Percentiles rank a stretch among this genome's conserved stretches.
These are phyloP conservation scores for Camellia oleifera DNA, from an alignment of 179 eudicot genomes.

Conservation along the genomic window DNA sequence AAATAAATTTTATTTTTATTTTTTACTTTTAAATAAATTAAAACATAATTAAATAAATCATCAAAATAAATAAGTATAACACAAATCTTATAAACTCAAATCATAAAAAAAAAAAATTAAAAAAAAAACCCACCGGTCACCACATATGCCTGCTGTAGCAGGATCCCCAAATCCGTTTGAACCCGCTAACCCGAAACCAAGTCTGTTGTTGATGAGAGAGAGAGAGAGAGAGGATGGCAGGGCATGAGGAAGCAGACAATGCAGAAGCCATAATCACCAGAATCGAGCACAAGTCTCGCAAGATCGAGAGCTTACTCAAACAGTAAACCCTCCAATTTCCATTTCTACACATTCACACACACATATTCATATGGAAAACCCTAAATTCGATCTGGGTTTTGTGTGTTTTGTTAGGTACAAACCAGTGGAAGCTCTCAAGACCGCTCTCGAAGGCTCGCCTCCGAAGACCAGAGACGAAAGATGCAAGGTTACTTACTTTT, in stretches of 20 bases:
- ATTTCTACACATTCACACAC: neutral
- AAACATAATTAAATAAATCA: too few species aligned
- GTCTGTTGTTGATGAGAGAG: neutral
- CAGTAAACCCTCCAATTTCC: conserved; percentile 41
- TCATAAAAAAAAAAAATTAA: too few species aligned
- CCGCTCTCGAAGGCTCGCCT: conserved; percentile 91
- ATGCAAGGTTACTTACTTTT: conserved; percentile 58
- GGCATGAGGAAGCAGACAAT: conserved; percentile 73
- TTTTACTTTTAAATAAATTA: too few species aligned
- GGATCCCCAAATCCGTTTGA: neutral
- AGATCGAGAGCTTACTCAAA: conserved; percentile 90
- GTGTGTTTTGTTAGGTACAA: conserved; percentile 42
- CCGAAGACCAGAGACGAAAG: conserved; percentile 79
- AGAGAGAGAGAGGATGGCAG: conserved; percentile 38
- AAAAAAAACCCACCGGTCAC: too few species aligned
- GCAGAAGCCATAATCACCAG: conserved; percentile 89
- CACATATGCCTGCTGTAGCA: too few species aligned
- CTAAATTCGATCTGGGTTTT: neutral
- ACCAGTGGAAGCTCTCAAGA: conserved; percentile 93
- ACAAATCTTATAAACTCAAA: too few species aligned
- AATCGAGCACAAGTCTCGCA: conserved; percentile 92
- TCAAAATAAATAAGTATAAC: too few species aligned
- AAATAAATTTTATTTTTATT: too few species aligned
- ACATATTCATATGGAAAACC: neutral
- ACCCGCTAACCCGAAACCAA: neutral